Evolutionary conservation across 2,329 filamentous ascomycete species (phyloP).

Genomic region (Phialophora macrospora): DNA sequence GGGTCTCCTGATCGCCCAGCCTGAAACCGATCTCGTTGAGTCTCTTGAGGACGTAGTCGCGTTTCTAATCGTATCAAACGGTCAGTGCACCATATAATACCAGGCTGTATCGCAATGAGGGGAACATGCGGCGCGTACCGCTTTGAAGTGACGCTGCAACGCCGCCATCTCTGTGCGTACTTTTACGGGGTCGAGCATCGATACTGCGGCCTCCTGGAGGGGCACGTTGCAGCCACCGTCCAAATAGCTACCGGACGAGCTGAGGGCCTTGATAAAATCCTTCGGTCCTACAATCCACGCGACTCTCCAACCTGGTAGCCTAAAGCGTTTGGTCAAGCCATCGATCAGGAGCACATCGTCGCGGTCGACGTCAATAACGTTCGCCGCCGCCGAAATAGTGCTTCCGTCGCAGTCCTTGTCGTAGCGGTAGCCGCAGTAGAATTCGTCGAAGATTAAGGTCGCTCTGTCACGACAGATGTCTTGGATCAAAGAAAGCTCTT

Average conservation of each 20-base stretch:
- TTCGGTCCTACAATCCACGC: slow-evolving; percentile 96
- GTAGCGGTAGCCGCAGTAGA: slow-evolving; percentile 96
- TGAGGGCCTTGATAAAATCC: slow-evolving; percentile 92
- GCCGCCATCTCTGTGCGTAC: slow-evolving; percentile 87
- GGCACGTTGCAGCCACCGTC: slow-evolving; percentile 94
- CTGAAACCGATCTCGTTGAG: slow-evolving; percentile 83
- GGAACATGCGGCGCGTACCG: not conserved
- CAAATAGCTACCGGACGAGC: slow-evolving; percentile 89
- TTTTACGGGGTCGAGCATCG: slow-evolving; percentile 84
- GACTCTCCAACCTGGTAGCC: slow-evolving; percentile 93
- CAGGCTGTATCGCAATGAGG: not conserved
- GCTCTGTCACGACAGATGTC: slow-evolving; percentile 89
- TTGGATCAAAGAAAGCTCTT: slow-evolving; percentile 86
- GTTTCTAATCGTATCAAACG: slow-evolving; percentile 64
- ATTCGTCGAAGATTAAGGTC: slow-evolving; percentile 93
- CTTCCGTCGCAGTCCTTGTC: slow-evolving; percentile 87
- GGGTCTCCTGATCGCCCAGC: slow-evolving; percentile 71
- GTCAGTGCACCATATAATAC: not conserved
- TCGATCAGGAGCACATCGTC: slow-evolving; percentile 95
- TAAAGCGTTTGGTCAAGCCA: slow-evolving; percentile 94
- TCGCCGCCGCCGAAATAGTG: slow-evolving; percentile 86
- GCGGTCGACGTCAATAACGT: slow-evolving; percentile 82
- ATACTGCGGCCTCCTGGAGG: slow-evolving; percentile 90
- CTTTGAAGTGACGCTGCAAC: slow-evolving; percentile 82
- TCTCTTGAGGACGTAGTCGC: slow-evolving; percentile 83